A percentile compares a stretch with the other conserved stretches of the same genome.
phyloP scores from a whole-genome alignment of 2,329 filamentous ascomycete genomes.

The Fusarium sarcochroum region DNA sequence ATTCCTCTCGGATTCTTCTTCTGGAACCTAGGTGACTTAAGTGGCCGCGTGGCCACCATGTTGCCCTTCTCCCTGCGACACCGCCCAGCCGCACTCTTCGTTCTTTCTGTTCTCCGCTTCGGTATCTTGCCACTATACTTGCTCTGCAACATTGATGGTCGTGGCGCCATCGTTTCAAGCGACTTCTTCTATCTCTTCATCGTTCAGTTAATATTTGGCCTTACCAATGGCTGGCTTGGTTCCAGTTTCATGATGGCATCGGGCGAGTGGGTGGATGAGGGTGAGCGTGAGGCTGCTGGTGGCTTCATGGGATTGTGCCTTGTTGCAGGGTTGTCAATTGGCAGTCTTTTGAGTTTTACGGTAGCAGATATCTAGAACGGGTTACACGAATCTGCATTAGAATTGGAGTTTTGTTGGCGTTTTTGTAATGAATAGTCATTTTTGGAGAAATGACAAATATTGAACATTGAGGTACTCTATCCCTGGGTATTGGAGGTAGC shows the following conservation, averaged over 20 bases:
- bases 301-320: conserved; percentile 95
- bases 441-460: conserved; percentile 27
- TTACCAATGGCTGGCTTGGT: conserved; percentile 89
- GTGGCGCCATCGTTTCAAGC: conserved; percentile 80
- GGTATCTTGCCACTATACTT: conserved; percentile 87
- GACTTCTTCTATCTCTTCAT: conserved; percentile 90
- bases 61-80: conserved; percentile 70
- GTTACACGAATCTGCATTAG: conserved; percentile 22
- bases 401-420: conserved; percentile 19
- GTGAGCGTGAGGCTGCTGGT: conserved; percentile 89
- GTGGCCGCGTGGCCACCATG: conserved; percentile 78
- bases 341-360: conserved; percentile 91
- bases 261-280: conserved; percentile 82
- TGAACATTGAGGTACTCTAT: conserved; percentile 22
- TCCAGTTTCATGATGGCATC: conserved; percentile 94
- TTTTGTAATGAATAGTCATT: conserved; percentile 19
- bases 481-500: conserved; percentile 28
- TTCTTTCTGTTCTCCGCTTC: conserved; percentile 74
- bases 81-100: conserved; percentile 77
- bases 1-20: conserved; percentile 91
- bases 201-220: conserved; percentile 86
- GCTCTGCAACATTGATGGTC: conserved; percentile 87
- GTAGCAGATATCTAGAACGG: conserved; percentile 65
- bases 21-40: conserved; percentile 92
- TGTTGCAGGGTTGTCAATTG: conserved; percentile 84